These are phyloP conservation scores for Globisporangium megalacanthum DNA, from an alignment of 352 stramenopile species.

Conservation along the genomic window DNA sequence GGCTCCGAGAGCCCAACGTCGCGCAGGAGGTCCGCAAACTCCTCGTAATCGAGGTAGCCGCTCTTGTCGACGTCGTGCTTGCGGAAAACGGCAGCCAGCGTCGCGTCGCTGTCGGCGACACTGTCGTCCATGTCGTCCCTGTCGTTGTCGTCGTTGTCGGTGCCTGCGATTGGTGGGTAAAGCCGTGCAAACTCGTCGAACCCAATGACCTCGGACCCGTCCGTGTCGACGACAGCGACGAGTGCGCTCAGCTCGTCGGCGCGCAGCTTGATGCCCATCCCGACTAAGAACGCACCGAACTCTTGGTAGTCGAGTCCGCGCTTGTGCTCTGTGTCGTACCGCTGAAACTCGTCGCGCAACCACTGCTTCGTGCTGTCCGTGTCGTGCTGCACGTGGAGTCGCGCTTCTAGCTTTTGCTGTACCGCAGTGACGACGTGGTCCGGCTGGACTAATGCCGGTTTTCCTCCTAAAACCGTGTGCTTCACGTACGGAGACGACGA, in stretches of 20 bases:
- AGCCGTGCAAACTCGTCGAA: slow-evolving; percentile 40
- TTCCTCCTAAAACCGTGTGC: background rate
- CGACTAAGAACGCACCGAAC: slow-evolving; percentile 48
- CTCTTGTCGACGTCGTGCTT: slow-evolving; percentile 34
- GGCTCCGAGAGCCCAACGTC: slow-evolving; percentile 26
- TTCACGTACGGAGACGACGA: background rate
- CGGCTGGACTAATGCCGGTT: slow-evolving; percentile 7
- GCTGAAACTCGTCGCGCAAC: slow-evolving; percentile 34
- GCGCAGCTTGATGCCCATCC: slow-evolving; percentile 53
- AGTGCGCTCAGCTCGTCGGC: slow-evolving; percentile 30
- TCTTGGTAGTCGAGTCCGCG: slow-evolving; percentile 51
- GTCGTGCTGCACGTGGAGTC: background rate
- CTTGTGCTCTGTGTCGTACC: slow-evolving; percentile 48
- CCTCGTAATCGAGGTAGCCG: slow-evolving; percentile 24
- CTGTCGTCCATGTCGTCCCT: background rate
- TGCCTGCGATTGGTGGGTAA: background rate
- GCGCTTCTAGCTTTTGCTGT: slow-evolving; percentile 15
- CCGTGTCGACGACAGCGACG: slow-evolving; percentile 32
- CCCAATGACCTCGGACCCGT: slow-evolving; percentile 37
- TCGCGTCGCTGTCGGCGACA: slow-evolving; percentile 2
- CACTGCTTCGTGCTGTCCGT: slow-evolving; percentile 15
- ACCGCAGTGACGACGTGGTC: slow-evolving; percentile 21
- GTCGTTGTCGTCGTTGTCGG: slow-evolving; percentile 1
- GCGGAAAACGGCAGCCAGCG: slow-evolving; percentile 23
- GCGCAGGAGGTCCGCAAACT: slow-evolving; percentile 28